phyloP scores from a whole-genome alignment of 768 basidiomycete species.

The Porpolomopsis calyptriformis region DNA sequence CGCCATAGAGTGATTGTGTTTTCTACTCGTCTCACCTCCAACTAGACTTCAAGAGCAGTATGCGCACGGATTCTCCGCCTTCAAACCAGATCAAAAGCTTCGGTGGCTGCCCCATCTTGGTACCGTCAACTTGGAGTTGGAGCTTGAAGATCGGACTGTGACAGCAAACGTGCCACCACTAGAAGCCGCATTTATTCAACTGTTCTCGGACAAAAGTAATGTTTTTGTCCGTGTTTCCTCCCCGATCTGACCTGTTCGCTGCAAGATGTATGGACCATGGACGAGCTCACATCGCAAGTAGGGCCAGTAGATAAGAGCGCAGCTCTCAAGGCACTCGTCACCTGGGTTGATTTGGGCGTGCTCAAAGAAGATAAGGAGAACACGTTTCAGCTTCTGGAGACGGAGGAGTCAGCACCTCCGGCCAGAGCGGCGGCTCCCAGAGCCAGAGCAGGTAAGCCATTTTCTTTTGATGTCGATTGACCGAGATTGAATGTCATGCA shows the following conservation, averaged over 20 bases:
- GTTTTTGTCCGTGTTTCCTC: slow-evolving; percentile 3
- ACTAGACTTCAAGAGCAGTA: slow-evolving; percentile 66
- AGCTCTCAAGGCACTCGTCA: slow-evolving; percentile 63
- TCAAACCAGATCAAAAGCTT: slow-evolving; percentile 89
- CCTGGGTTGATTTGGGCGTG: slow-evolving; percentile 79
- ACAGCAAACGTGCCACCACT: slow-evolving; percentile 72
- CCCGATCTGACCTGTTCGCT: not conserved
- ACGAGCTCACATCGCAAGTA: slow-evolving; percentile 54
- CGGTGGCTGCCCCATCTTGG: slow-evolving; percentile 87
- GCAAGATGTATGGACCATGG: slow-evolving; percentile 58
- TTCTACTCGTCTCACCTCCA: not conserved
- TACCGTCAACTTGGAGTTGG: slow-evolving; percentile 67
- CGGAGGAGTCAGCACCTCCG: slow-evolving; percentile 34
- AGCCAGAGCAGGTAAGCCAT: slow-evolving; percentile 17
- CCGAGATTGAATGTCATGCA: slow-evolving; percentile 6
- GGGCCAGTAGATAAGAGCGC: slow-evolving; percentile 54
- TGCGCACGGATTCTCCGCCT: slow-evolving; percentile 60
- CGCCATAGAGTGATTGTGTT: slow-evolving; percentile 19
- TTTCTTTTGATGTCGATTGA: not conserved
- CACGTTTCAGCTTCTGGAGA: slow-evolving; percentile 55
- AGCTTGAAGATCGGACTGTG: slow-evolving; percentile 71
- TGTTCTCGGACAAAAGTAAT: slow-evolving; percentile 64
- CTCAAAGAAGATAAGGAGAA: slow-evolving; percentile 57
- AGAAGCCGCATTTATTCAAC: slow-evolving; percentile 84
- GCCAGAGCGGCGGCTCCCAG: slow-evolving; percentile 13